Conservation (phyloP, 2,329 filamentous ascomycete species). For the Epichloe sp. region DNA sequence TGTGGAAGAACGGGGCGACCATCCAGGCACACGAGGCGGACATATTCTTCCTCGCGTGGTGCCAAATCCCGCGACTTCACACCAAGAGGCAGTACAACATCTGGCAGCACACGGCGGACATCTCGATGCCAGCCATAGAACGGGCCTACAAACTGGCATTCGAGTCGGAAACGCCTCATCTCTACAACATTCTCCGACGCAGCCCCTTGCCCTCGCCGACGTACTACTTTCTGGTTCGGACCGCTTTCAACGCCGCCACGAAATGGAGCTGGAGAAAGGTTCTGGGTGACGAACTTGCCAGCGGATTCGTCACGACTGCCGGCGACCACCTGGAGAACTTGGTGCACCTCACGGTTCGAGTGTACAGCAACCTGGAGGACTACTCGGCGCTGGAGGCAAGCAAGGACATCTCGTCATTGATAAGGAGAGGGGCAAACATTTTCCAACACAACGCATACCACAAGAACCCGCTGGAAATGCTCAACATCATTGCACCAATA, state of each 20-base stretch:
- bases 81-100: background rate
- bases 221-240: background rate
- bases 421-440: background rate
- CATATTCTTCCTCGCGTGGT: background rate
- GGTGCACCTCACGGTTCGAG: background rate
- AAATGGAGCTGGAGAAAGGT: background rate
- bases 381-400: background rate
- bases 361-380: background rate
- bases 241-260: background rate
- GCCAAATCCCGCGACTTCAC: background rate
- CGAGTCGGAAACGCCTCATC: background rate
- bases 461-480: background rate
- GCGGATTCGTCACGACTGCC: background rate
- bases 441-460: background rate
- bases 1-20: background rate
- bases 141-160: background rate
- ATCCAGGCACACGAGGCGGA: background rate
- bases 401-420: background rate
- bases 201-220: background rate
- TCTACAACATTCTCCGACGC: background rate
- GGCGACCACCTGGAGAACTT: background rate
- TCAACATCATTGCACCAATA: background rate
- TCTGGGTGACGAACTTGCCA: background rate
- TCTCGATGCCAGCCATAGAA: background rate
- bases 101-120: background rate